Percentiles rank a stretch among this genome's conserved stretches.
Conservation (phyloP, 2,329 filamentous ascomycete species). For the Sclerotinia minor region DNA sequence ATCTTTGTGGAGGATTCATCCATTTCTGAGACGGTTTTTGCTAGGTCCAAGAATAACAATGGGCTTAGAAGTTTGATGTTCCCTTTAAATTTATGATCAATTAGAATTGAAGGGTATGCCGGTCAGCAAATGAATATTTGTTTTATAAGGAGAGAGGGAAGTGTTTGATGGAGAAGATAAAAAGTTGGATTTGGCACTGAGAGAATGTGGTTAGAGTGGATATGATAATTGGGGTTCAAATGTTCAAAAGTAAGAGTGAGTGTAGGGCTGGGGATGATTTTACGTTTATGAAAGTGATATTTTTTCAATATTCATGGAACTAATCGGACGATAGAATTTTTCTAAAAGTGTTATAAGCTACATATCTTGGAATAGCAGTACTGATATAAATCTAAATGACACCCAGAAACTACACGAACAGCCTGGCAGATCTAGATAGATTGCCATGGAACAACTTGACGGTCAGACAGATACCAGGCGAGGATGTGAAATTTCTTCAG, state of each 20-base stretch:
- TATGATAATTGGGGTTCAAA: neutral
- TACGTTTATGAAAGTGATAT: neutral
- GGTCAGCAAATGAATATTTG: neutral
- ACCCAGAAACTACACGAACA: neutral
- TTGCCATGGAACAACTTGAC: neutral
- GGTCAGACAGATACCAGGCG: neutral
- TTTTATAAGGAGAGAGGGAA: neutral
- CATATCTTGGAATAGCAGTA: neutral
- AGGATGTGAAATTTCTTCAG: neutral
- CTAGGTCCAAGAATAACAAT: neutral
- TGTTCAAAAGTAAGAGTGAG: neutral
- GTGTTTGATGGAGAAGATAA: too few species aligned
- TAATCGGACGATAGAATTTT: neutral
- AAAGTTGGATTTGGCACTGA: too few species aligned
- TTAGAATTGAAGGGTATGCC: neutral
- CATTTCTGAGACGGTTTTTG: neutral
- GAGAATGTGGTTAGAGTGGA: neutral
- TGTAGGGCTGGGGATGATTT: neutral
- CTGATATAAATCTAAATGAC: neutral
- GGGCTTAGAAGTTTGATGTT: neutral
- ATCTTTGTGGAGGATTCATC: neutral
- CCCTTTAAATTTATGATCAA: neutral
- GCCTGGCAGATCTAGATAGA: neutral
- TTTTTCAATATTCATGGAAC: neutral
- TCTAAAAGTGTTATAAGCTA: neutral